phyloP scores from a whole-genome alignment of 2,329 filamentous ascomycete species.

The Zymoseptoria tritici region DNA sequence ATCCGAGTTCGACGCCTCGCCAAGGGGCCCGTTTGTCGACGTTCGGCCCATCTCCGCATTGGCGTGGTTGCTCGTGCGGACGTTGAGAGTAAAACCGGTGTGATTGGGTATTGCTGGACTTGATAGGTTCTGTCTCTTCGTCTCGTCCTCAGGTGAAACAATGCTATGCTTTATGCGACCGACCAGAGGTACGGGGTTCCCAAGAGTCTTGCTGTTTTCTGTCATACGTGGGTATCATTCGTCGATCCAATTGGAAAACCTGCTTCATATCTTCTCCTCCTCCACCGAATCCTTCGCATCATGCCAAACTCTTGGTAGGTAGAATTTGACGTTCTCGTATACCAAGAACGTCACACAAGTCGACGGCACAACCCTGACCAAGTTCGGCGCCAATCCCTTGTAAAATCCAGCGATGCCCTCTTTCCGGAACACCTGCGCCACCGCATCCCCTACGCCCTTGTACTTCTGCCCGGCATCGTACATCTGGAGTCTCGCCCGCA shows the following conservation, averaged over 20 bases:
- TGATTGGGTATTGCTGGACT: too few species aligned
- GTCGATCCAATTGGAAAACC: background rate
- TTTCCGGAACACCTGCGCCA: constrained; percentile 64
- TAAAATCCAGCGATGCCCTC: constrained; percentile 84
- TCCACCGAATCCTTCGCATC: background rate
- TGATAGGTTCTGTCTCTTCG: too few species aligned
- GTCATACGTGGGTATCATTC: background rate
- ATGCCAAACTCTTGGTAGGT: constrained; percentile 44
- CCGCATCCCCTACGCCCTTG: constrained; percentile 63
- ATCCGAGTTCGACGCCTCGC: too few species aligned
- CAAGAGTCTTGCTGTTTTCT: too few species aligned
- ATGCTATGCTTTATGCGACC: too few species aligned
- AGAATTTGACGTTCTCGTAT: constrained; percentile 84
- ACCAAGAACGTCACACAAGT: constrained; percentile 96
- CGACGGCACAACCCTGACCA: constrained; percentile 84
- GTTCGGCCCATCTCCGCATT: too few species aligned
- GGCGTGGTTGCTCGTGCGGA: too few species aligned
- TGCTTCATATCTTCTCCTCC: background rate
- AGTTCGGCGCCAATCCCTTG: constrained; percentile 78
- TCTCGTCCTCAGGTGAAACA: background rate
- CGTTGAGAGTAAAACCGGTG: too few species aligned
- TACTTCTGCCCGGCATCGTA: constrained; percentile 74
- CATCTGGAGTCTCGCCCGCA: constrained; percentile 80
- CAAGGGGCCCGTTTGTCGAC: too few species aligned
- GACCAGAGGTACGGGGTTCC: too few species aligned